phyloP scores from a whole-genome alignment of 202 grass and related monocot species.

The Eragrostis tef region DNA sequence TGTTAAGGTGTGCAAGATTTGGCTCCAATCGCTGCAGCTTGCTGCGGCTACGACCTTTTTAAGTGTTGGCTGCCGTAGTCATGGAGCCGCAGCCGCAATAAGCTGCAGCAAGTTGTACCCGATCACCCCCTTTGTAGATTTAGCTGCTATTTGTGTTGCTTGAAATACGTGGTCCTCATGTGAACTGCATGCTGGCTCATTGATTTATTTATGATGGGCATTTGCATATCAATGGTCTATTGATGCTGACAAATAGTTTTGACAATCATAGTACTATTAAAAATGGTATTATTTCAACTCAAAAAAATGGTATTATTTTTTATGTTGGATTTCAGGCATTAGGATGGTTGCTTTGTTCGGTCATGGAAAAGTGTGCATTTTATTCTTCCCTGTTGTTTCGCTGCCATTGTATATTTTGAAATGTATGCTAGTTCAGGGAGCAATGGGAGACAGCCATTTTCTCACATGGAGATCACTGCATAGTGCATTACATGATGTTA shows the following conservation, averaged over 20 bases:
- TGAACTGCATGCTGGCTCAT: slow-evolving; percentile 8
- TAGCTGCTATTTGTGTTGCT: neutral
- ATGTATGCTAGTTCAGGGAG: neutral
- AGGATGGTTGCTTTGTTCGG: slow-evolving; percentile 23
- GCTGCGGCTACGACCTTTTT: too few species aligned
- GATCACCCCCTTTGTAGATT: too few species aligned
- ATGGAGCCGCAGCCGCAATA: too few species aligned
- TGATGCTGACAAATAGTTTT: slow-evolving; percentile 8
- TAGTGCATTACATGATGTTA: neutral
- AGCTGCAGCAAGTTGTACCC: too few species aligned
- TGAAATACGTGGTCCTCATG: neutral
- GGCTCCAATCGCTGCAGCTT: too few species aligned
- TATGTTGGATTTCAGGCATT: neutral
- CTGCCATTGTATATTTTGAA: neutral
- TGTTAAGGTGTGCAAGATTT: slow-evolving; percentile 7
- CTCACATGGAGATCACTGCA: neutral
- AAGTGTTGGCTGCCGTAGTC: too few species aligned
- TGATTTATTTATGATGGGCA: slow-evolving; percentile 2
- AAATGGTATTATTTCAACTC: too few species aligned
- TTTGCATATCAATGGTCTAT: neutral
- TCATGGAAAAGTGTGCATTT: slow-evolving; percentile 8
- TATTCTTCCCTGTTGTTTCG: slow-evolving; percentile 8
- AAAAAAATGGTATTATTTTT: slow-evolving; percentile 12
- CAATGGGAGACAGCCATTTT: neutral
- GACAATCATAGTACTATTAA: neutral